These are phyloP conservation scores for Trametes maxima DNA, from an alignment of 768 basidiomycete species.

Conservation along the genomic window DNA sequence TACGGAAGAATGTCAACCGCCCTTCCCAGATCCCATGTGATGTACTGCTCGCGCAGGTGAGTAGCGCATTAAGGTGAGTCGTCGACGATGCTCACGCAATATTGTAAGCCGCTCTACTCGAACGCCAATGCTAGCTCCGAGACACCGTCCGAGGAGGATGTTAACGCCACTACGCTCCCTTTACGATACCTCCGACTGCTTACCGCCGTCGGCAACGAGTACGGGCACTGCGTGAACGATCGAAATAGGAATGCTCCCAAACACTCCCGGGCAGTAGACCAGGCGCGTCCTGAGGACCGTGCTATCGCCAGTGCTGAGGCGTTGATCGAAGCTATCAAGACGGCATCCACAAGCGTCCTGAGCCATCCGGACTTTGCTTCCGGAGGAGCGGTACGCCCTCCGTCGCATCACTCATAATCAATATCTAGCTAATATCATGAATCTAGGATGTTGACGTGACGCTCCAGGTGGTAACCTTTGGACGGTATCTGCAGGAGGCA, in stretches of 20 bases:
- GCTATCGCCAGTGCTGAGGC: not conserved
- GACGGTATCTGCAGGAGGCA: conserved; percentile 18
- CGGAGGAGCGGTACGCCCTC: not conserved
- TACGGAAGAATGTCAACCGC: conserved; percentile 19
- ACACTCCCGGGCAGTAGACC: not conserved
- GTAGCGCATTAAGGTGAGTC: conserved; percentile 22
- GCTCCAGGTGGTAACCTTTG: conserved; percentile 8
- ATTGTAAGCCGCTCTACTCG: conserved; percentile 13
- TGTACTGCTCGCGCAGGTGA: conserved; percentile 28
- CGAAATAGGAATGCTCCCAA: not conserved
- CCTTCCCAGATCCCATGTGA: conserved; percentile 17
- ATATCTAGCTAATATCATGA: not conserved
- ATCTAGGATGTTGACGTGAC: conserved; percentile 11
- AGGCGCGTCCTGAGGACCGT: not conserved
- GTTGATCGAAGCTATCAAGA: conserved; percentile 8
- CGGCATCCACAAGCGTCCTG: not conserved
- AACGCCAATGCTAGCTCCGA: not conserved
- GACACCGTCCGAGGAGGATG: not conserved
- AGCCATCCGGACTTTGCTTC: not conserved
- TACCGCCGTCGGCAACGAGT: conserved; percentile 8
- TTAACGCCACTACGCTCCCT: not conserved
- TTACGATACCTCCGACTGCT: conserved; percentile 15
- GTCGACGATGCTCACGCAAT: conserved; percentile 11
- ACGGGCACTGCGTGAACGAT: not conserved
- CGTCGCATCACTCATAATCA: not conserved